Evolutionary conservation across 352 stramenopile genomes (phyloP).

Genomic region (Phytopythium kandeliae): DNA sequence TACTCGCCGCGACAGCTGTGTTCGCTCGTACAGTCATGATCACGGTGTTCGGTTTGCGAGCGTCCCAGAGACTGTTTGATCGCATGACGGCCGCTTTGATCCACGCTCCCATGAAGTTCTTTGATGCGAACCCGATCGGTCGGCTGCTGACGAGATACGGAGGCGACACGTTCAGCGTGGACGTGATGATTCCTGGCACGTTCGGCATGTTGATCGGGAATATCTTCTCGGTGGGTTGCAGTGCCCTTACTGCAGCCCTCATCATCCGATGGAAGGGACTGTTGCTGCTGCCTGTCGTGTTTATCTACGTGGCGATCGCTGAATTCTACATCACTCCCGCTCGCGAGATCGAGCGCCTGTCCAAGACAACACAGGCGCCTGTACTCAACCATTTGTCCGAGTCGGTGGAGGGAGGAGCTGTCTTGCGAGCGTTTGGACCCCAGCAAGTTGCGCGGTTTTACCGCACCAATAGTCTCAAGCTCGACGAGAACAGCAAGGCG

Average conservation of each 20-base stretch:
- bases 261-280: constrained; percentile 83
- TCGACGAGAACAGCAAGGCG: constrained; percentile 38
- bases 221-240: constrained; percentile 71
- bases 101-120: constrained; percentile 87
- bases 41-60: constrained; percentile 32
- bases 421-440: constrained; percentile 53
- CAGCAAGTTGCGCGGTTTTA: constrained; percentile 36
- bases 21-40: constrained; percentile 37
- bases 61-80: constrained; percentile 74
- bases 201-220: constrained; percentile 55
- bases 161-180: constrained; percentile 87
- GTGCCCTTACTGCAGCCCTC: constrained; percentile 69
- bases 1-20: constrained; percentile 34
- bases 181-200: constrained; percentile 62
- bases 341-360: constrained; percentile 43
- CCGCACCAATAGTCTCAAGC: constrained; percentile 19
- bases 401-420: constrained; percentile 32
- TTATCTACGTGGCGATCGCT: constrained; percentile 68
- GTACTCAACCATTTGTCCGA: constrained; percentile 51
- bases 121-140: constrained; percentile 89
- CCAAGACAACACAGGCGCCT: constrained; percentile 38
- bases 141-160: constrained; percentile 90
- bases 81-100: constrained; percentile 85
- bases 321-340: constrained; percentile 42
- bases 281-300: constrained; percentile 70